These are phyloP conservation scores for Mallotus japonicus DNA, from an alignment of 441 rosid genomes.

Conservation along the genomic window DNA sequence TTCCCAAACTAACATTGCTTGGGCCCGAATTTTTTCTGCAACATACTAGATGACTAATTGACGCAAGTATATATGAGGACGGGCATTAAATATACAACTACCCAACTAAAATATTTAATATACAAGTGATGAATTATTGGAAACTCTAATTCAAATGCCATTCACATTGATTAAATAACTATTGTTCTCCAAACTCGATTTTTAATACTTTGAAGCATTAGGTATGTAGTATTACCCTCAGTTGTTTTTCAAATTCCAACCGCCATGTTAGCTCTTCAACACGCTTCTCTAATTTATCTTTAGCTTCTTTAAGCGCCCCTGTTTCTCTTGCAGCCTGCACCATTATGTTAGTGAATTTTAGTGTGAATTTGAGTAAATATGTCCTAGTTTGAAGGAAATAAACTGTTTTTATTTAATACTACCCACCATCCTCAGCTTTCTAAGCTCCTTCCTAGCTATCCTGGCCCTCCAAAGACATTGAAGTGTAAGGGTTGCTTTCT, in stretches of 20 bases:
- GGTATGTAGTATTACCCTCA: conserved; percentile 44
- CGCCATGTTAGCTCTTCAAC: conserved; percentile 79
- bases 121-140: background rate
- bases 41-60: background rate
- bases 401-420: background rate
- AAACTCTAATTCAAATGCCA: background rate
- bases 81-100: background rate
- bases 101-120: background rate
- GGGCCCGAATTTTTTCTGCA: background rate
- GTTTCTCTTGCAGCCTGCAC: conserved; percentile 82
- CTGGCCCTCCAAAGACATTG: conserved; percentile 68
- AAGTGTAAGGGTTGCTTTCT: conserved; percentile 47
- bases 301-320: conserved; percentile 79
- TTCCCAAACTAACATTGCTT: background rate
- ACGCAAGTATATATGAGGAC: background rate
- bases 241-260: conserved; percentile 59
- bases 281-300: conserved; percentile 75
- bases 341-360: conserved; percentile 1
- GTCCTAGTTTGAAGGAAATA: background rate
- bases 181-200: background rate
- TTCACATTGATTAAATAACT: background rate
- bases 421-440: conserved; percentile 60
- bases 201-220: background rate
- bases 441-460: conserved; percentile 65
- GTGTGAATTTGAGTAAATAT: conserved; percentile 4